phyloP scores from a whole-genome alignment of 2,329 filamentous ascomycete species.

The Camptophora hylomeconis region DNA sequence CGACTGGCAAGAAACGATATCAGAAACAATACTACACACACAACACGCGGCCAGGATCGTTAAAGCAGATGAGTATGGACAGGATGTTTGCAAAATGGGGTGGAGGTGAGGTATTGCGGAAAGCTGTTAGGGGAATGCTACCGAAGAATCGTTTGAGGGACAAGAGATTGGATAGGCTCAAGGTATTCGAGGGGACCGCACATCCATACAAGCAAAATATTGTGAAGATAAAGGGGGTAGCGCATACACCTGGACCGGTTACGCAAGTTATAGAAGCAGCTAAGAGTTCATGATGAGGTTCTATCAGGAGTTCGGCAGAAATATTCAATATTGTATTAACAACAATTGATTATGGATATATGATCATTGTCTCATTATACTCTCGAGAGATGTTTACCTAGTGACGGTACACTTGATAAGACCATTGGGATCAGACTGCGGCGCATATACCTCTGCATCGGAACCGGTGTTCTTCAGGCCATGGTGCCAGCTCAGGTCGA shows the following conservation, averaged over 20 bases:
- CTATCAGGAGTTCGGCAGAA: slow-evolving; percentile 5
- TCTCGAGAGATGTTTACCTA: too few species aligned
- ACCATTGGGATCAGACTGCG: slow-evolving; percentile 85
- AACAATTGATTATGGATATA: too few species aligned
- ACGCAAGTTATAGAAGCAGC: slow-evolving; percentile 11
- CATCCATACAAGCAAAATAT: slow-evolving; percentile 91
- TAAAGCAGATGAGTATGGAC: slow-evolving; percentile 89
- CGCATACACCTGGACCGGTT: slow-evolving; percentile 7
- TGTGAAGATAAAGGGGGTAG: slow-evolving; percentile 53
- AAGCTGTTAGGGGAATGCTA: slow-evolving; percentile 92
- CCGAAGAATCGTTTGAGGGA: slow-evolving; percentile 91
- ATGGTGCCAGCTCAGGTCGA: slow-evolving; percentile 96
- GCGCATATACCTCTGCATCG: slow-evolving; percentile 89
- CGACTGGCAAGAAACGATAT: slow-evolving; percentile 80
- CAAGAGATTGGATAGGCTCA: slow-evolving; percentile 73
- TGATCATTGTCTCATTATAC: too few species aligned
- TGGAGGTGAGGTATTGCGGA: slow-evolving; percentile 77
- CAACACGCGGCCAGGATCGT: slow-evolving; percentile 74
- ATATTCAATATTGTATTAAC: slow-evolving; percentile 8
- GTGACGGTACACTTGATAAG: slow-evolving; percentile 84
- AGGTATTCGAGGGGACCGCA: slow-evolving; percentile 84
- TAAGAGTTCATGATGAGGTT: slow-evolving; percentile 1
- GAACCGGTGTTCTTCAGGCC: slow-evolving; percentile 87
- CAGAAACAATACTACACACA: slow-evolving; percentile 96
- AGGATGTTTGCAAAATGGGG: slow-evolving; percentile 88